phyloP scores from a whole-genome alignment of 2,329 filamentous ascomycete genomes.

The Sporothrix pallida region DNA sequence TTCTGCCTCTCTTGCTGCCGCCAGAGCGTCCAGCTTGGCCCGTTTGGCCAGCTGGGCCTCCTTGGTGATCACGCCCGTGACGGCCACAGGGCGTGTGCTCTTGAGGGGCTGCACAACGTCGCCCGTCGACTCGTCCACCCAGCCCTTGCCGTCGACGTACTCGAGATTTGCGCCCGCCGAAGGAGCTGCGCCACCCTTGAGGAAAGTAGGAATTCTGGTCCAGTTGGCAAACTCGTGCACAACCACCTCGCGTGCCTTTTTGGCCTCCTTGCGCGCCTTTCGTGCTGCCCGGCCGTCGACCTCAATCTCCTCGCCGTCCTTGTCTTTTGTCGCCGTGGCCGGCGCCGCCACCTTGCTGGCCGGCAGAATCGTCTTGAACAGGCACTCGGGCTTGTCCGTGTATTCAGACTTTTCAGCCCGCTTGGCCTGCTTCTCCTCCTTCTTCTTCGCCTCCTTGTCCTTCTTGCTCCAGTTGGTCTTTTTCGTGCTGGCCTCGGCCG shows the following conservation, averaged over 20 bases:
- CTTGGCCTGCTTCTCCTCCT: slow-evolving; percentile 43
- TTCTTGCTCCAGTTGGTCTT: slow-evolving; percentile 48
- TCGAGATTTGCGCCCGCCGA: slow-evolving; percentile 52
- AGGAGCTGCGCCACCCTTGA: slow-evolving; percentile 62
- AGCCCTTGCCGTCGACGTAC: slow-evolving; percentile 84
- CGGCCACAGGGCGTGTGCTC: slow-evolving; percentile 42
- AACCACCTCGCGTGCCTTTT: slow-evolving; percentile 59
- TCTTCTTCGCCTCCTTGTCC: slow-evolving; percentile 49
- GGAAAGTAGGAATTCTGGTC: slow-evolving; percentile 79
- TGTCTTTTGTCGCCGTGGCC: slow-evolving; percentile 44
- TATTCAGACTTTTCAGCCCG: slow-evolving; percentile 73
- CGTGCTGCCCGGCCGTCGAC: slow-evolving; percentile 46
- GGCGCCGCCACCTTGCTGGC: slow-evolving; percentile 48
- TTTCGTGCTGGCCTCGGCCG: slow-evolving; percentile 44
- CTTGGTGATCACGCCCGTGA: slow-evolving; percentile 35
- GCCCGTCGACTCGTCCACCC: slow-evolving; percentile 77
- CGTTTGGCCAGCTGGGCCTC: slow-evolving; percentile 39
- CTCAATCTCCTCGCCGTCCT: slow-evolving; percentile 38
- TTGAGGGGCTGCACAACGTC: slow-evolving; percentile 70
- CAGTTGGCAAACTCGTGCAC: slow-evolving; percentile 92
- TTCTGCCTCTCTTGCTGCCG: slow-evolving; percentile 27
- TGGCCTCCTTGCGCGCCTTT: slow-evolving; percentile 61
- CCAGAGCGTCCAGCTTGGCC: slow-evolving; percentile 36
- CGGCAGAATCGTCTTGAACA: slow-evolving; percentile 81
- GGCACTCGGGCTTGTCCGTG: slow-evolving; percentile 77